Conservation (phyloP, 1,139 yeast species). For the Yamadazyma songkhlaensis region DNA sequence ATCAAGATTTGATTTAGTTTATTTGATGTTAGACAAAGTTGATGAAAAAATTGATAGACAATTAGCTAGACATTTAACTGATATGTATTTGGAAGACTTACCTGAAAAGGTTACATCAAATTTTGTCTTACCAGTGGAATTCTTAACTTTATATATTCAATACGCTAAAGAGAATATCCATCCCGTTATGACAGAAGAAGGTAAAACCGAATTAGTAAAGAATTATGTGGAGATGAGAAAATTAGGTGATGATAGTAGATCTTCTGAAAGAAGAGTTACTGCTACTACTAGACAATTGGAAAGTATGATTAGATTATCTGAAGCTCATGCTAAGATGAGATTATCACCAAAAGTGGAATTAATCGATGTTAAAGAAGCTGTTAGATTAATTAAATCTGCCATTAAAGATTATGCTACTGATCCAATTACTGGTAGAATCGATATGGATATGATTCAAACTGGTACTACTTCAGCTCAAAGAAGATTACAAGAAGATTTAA, state of each 20-base stretch:
- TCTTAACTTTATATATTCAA: constrained; percentile 82
- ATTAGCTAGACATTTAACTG: constrained; percentile 86
- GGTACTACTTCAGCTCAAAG: constrained; percentile 92
- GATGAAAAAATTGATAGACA: constrained; percentile 83
- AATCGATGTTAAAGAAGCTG: constrained; percentile 91
- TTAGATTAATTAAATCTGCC: constrained; percentile 86
- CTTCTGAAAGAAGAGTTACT: constrained; percentile 87
- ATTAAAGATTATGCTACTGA: constrained; percentile 98
- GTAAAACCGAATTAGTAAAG: constrained; percentile 83
- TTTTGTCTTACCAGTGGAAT: constrained; percentile 81
- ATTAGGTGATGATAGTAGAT: constrained; percentile 85
- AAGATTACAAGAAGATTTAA: constrained; percentile 70
- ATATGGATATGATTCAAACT: constrained; percentile 95
- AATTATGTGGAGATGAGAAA: constrained; percentile 93
- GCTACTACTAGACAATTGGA: constrained; percentile 97
- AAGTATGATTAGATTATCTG: constrained; percentile 89
- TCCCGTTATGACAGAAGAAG: constrained; percentile 76
- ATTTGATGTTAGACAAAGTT: constrained; percentile 86
- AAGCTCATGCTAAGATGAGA: constrained; percentile 98
- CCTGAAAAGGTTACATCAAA: constrained; percentile 68
- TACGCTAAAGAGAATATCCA: constrained; percentile 82
- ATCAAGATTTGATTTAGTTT: constrained; percentile 92
- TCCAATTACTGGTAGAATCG: constrained; percentile 93
- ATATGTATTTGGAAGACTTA: constrained; percentile 85
- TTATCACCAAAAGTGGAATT: constrained; percentile 67